Evolutionary conservation across 108 stramenopile species (phyloP).

Genomic region (Epithemia pelagica): DNA sequence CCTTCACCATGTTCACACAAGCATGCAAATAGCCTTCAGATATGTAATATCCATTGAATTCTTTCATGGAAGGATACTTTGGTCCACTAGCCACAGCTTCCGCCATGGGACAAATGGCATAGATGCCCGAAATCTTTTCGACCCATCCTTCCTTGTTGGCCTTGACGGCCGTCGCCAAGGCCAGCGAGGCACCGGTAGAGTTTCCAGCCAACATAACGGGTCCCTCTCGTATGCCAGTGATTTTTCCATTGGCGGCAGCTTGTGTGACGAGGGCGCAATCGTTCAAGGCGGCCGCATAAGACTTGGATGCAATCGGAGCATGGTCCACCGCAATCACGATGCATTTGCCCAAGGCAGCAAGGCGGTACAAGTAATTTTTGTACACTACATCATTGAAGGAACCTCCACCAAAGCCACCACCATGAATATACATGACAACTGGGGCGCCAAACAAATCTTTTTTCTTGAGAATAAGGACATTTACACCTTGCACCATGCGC

Average conservation of each 20-base stretch:
- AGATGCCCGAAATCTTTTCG: not conserved
- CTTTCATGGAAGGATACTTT: not conserved
- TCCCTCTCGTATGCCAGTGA: not conserved
- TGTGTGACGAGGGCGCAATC: not conserved
- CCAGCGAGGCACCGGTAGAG: not conserved
- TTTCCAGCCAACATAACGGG: not conserved
- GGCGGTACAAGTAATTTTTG: not conserved
- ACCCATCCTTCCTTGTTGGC: not conserved
- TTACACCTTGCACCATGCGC: not conserved
- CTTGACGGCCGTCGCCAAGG: not conserved
- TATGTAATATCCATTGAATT: not conserved
- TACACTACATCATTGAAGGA: conserved; percentile 4
- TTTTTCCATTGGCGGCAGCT: not conserved
- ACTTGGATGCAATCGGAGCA: not conserved
- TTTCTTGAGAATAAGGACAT: not conserved
- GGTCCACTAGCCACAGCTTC: not conserved
- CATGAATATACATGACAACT: not conserved
- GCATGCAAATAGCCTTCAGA: not conserved
- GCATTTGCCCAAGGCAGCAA: conserved; percentile 4
- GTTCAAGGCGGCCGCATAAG: not conserved
- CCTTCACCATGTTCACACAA: not conserved
- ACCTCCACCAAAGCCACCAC: not conserved
- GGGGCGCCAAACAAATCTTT: not conserved
- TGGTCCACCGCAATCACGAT: conserved; percentile 1
- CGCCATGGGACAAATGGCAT: not conserved